Evolutionary conservation across 805 yeast genomes (phyloP), one percentile per base, ranked within the genome.

Genomic region (Suhomyces vadensis): DNA sequence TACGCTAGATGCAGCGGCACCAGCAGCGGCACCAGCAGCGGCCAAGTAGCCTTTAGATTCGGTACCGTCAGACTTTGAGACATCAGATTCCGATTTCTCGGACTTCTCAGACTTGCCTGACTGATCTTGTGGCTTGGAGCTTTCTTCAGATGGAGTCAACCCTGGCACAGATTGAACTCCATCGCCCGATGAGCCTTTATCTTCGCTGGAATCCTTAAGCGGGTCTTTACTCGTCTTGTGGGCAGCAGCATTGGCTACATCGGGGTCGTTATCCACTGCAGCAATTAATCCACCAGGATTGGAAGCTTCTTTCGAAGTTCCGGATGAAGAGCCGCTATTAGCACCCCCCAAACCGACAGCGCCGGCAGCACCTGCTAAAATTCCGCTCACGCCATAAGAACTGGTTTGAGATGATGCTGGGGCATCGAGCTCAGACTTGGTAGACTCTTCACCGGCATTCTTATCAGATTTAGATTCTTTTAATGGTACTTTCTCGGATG

Each of bases 81-180:
- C n/a, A n/a, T n/a, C n/a, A n/a, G n/a, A n/a, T n/a, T 29, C 33
- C 13, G 33, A 29, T 29, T 29, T 29, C 8, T 29, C 19, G 16
- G 31, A 13, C 17, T 27, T 27, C 6, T 27, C 16, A 27, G 31
- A 27, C 7, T 27, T n/a, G 25, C 9, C 9, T 6, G 25, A 6
- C 9, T 23, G 25, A 23, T 23, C 25, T 23, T 23, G 25, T n/a
- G 31, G 16, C 6, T 7, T 4, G n/a, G 31, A 26, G 14, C 31
- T 27, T 6, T 25, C 46, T 5, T 21, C 21, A 5, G 41, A 27
- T 6, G 55, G 38, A 3, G 24, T 47, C 35, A 55, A 43, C 2
- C 59, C 60, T n/a, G 61, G 59, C 21, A 56, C 53, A 14, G 36
- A 36, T 37, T 53, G 57, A n/a, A 53, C 56, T 6, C 47, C 49